Conservation (phyloP, 306 rosid species). For the Betula pendula region DNA sequence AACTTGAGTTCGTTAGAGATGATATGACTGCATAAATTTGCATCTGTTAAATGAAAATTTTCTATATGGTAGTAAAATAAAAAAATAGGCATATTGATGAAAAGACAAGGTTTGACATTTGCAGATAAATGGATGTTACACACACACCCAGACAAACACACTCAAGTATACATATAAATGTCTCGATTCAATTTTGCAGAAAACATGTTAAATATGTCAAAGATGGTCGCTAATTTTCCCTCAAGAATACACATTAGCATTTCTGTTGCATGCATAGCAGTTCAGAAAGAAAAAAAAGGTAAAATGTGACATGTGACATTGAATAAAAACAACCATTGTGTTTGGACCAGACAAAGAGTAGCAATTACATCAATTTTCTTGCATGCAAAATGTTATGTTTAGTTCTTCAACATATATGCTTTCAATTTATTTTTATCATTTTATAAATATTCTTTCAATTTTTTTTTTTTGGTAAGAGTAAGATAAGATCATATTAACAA, state of each 20-base stretch:
- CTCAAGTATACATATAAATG: background rate
- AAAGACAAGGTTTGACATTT: background rate
- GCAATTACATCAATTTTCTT: background rate
- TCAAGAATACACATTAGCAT: background rate
- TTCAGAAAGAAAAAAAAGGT: background rate
- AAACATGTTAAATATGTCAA: background rate
- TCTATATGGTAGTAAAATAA: background rate
- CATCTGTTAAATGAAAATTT: background rate
- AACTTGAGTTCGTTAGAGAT: conserved; percentile 30
- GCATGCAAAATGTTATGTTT: background rate
- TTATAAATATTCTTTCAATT: background rate
- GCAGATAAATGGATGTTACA: background rate
- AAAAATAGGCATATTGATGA: background rate
- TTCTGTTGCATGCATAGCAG: background rate
- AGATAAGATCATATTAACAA: too few species aligned
- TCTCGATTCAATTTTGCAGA: background rate
- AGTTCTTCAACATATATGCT: background rate
- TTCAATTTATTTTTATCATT: background rate
- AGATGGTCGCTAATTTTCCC: background rate
- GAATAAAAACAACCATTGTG: background rate
- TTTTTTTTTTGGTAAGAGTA: too few species aligned
- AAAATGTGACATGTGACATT: background rate
- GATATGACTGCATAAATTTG: background rate
- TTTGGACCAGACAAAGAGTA: background rate
- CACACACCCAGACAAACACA: background rate